Evolutionary conservation across 257 asterid genomes (phyloP).

Genomic region (Leptodermis oblonga): DNA sequence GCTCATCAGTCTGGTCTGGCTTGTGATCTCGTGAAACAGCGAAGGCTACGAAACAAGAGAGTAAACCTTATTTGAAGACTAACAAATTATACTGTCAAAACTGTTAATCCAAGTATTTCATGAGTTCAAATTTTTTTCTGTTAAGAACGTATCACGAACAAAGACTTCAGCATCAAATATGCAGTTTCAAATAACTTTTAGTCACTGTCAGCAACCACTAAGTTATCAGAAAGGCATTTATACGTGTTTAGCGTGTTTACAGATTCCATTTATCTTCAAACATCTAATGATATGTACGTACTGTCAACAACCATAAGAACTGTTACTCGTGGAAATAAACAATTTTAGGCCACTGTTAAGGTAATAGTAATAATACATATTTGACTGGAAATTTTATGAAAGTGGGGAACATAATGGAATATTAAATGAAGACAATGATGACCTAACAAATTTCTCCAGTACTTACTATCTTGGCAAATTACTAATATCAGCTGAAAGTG

Average conservation of each 20-base stretch:
- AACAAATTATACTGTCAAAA: neutral
- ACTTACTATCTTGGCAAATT: too few species aligned
- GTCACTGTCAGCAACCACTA: neutral
- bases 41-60: constrained; percentile 49
- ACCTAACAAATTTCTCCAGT: neutral
- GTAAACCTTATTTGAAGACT: neutral
- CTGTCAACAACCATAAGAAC: neutral
- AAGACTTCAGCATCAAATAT: neutral
- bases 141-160: neutral
- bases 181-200: neutral
- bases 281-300: too few species aligned
- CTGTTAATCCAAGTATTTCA: neutral
- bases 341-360: neutral
- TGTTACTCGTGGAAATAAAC: neutral
- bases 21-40: constrained; percentile 96
- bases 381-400: neutral
- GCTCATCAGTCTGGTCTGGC: constrained; percentile 92
- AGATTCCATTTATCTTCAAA: neutral
- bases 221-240: too few species aligned
- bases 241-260: neutral
- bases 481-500: too few species aligned
- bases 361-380: neutral
- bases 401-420: neutral
- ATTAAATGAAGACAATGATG: neutral
- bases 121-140: neutral